Evolutionary conservation across 345 rosid genomes (phyloP).

Genomic region (Citrus reticulata): DNA sequence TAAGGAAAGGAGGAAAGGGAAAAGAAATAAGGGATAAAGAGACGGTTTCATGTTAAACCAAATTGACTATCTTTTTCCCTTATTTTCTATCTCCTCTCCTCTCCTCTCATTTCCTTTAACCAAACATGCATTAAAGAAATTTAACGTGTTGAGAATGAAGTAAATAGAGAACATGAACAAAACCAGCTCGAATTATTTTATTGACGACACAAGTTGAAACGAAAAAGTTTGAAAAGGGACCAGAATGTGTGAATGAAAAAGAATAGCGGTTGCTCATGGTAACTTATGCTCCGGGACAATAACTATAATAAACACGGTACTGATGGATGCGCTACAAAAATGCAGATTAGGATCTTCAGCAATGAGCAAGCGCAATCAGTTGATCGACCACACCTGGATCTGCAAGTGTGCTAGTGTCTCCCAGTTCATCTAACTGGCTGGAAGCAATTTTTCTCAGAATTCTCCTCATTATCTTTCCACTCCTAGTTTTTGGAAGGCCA

Average conservation of each 20-base stretch:
- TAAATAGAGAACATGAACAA: neutral
- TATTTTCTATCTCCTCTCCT: no score
- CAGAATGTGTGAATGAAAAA: neutral
- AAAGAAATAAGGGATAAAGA: no score
- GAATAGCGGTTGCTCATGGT: neutral
- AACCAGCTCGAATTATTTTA: neutral
- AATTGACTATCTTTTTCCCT: no score
- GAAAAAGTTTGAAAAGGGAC: neutral
- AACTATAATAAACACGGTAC: neutral
- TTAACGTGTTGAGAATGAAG: neutral
- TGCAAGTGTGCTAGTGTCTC: slow-evolving; percentile 92
- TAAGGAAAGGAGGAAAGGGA: no score
- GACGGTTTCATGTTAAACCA: no score
- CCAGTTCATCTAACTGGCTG: slow-evolving; percentile 77
- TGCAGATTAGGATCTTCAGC: slow-evolving; percentile 16
- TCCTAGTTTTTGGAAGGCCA: slow-evolving; percentile 90
- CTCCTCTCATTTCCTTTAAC: no score
- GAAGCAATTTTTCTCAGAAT: slow-evolving; percentile 92
- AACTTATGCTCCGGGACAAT: neutral
- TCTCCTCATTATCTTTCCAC: slow-evolving; percentile 99
- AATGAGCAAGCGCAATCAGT: slow-evolving; percentile 71
- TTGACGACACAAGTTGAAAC: neutral
- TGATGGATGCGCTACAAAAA: neutral
- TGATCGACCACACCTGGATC: slow-evolving; percentile 81
- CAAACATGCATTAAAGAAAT: neutral